phyloP scores from a whole-genome alignment of 345 rosid species.

The Toxicodendron radicans region DNA sequence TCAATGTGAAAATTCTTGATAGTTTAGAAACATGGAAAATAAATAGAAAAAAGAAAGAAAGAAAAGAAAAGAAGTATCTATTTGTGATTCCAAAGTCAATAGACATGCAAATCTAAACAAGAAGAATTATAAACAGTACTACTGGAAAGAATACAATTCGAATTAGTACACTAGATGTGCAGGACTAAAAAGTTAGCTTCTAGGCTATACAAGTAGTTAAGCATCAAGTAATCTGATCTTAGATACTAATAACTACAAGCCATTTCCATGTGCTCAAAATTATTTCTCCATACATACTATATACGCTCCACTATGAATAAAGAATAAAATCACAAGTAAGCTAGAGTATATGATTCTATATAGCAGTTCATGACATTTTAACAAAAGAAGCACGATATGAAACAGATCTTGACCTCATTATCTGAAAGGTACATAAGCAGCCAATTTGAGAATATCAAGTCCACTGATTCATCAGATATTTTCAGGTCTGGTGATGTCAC shows the following conservation, averaged over 20 bases:
- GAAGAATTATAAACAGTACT: not conserved
- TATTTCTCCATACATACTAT: not conserved
- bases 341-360: not conserved
- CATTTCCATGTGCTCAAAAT: not conserved
- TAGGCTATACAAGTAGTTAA: not conserved
- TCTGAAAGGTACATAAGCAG: slow-evolving; percentile 97
- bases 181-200: not conserved
- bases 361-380: not conserved
- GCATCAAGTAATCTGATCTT: not conserved
- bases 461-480: slow-evolving; percentile 64
- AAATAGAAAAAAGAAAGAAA: not conserved
- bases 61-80: not conserved
- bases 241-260: not conserved
- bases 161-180: not conserved
- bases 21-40: not conserved
- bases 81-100: not conserved
- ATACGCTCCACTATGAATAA: not conserved
- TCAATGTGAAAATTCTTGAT: not conserved
- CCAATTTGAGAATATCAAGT: slow-evolving; percentile 92
- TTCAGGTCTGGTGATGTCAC: slow-evolving; percentile 74
- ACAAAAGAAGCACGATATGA: not conserved
- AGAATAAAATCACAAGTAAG: slow-evolving; percentile 3
- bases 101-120: not conserved
- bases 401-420: slow-evolving; percentile 55
- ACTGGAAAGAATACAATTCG: not conserved